phyloP scores from a whole-genome alignment of 2,329 filamentous ascomycete species.

The Venturiaceae sp. region DNA sequence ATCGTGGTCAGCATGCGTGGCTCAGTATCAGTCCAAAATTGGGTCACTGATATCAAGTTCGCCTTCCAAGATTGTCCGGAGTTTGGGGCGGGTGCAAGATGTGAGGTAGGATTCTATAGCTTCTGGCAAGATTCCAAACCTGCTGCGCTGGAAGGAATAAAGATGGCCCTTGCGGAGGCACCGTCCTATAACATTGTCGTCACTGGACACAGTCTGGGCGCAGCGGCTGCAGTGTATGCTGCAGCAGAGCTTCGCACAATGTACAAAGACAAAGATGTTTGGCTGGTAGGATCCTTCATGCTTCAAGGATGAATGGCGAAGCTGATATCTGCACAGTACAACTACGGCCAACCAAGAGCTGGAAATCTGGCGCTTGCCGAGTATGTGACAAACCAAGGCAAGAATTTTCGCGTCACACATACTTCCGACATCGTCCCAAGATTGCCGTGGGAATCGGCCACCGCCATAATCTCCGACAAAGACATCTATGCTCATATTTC shows the following conservation, averaged over 20 bases:
- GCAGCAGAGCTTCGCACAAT: not conserved
- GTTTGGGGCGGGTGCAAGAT: not conserved
- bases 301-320: no score
- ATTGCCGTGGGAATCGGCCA: no score
- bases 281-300: no score
- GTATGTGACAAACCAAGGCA: no score
- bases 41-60: no score
- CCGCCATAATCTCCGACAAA: not conserved
- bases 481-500: conserved; percentile 50
- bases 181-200: conserved; percentile 45
- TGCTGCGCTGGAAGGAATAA: not conserved
- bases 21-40: no score
- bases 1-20: no score
- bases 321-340: no score
- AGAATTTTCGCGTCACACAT: no score
- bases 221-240: no score
- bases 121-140: not conserved
- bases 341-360: conserved; percentile 58
- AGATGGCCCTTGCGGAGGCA: conserved; percentile 17
- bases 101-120: not conserved
- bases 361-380: conserved; percentile 50
- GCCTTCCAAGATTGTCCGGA: conserved; percentile 42
- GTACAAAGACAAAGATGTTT: no score
- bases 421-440: no score
- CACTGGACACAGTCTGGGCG: conserved; percentile 62